Evolutionary conservation across 805 yeast species (phyloP).

Genomic region (Nakazawaea ambrosiae): DNA sequence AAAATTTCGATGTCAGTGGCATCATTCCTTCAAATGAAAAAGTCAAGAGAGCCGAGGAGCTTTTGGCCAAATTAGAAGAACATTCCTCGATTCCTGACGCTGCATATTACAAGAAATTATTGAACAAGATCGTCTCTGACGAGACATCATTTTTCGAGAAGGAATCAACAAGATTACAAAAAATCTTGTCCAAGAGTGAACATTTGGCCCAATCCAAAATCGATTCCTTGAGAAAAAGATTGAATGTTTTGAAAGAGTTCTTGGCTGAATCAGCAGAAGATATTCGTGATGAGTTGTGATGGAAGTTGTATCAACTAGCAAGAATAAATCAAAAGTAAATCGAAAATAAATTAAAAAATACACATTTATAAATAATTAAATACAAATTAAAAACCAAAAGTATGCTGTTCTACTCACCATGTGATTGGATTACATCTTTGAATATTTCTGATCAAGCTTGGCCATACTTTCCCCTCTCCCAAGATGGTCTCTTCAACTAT

Average conservation of each 20-base stretch:
- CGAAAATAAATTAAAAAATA: background rate
- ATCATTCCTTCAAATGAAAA: conserved; percentile 18
- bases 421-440: conserved; percentile 46
- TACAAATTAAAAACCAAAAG: background rate
- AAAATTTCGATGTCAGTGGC: conserved; percentile 23
- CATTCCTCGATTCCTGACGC: conserved; percentile 20
- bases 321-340: no score
- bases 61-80: conserved; percentile 29
- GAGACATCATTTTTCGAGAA: conserved; percentile 33
- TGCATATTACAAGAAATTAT: conserved; percentile 42
- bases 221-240: conserved; percentile 45
- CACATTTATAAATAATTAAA: background rate
- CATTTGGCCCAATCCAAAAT: conserved; percentile 31
- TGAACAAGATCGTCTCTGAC: conserved; percentile 37
- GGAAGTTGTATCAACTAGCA: background rate
- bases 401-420: conserved; percentile 31
- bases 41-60: conserved; percentile 21
- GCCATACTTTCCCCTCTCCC: conserved; percentile 63
- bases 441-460: conserved; percentile 55
- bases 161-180: conserved; percentile 40
- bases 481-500: conserved; percentile 72
- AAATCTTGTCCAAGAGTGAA: conserved; percentile 29
- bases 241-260: conserved; percentile 39
- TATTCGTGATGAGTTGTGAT: conserved; percentile 18
- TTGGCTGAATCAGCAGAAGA: conserved; percentile 8